Evolutionary conservation across 2,329 filamentous ascomycete species (phyloP).

Genomic region (Cryphonectria nitschkei): DNA sequence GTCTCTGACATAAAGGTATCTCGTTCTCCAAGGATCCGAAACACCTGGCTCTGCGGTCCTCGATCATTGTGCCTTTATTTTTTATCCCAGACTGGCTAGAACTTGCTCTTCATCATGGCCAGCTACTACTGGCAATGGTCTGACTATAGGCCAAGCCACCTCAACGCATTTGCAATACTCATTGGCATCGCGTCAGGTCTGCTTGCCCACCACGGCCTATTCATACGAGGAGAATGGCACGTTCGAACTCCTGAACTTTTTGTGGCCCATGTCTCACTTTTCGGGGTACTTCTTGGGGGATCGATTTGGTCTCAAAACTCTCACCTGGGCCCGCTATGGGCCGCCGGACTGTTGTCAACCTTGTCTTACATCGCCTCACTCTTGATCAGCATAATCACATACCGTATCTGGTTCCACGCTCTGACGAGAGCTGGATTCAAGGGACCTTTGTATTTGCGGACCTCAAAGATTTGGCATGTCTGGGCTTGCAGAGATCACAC

Average conservation of each 20-base stretch:
- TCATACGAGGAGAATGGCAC: neutral
- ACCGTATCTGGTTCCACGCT: neutral
- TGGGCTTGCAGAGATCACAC: constrained; percentile 33
- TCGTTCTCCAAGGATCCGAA: neutral
- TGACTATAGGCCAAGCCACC: neutral
- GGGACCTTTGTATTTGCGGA: neutral
- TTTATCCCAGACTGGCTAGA: neutral
- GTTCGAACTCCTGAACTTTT: neutral
- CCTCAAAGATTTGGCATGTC: constrained; percentile 42
- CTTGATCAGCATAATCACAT: neutral
- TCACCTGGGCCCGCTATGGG: neutral
- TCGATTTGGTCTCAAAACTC: neutral
- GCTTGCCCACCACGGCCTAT: neutral
- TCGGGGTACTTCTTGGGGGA: neutral
- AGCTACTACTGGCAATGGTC: neutral
- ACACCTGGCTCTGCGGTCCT: neutral
- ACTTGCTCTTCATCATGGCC: neutral
- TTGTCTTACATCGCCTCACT: neutral
- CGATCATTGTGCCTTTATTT: neutral
- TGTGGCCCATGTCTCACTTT: neutral
- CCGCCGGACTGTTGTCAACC: neutral
- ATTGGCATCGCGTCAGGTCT: neutral
- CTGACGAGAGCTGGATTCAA: neutral
- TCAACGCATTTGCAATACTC: neutral
- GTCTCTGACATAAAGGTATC: neutral